Evolutionary conservation across 108 stramenopile genomes (phyloP), one percentile per base, ranked within the genome.

Genomic region (Cyclostephanos invisitatus): DNA sequence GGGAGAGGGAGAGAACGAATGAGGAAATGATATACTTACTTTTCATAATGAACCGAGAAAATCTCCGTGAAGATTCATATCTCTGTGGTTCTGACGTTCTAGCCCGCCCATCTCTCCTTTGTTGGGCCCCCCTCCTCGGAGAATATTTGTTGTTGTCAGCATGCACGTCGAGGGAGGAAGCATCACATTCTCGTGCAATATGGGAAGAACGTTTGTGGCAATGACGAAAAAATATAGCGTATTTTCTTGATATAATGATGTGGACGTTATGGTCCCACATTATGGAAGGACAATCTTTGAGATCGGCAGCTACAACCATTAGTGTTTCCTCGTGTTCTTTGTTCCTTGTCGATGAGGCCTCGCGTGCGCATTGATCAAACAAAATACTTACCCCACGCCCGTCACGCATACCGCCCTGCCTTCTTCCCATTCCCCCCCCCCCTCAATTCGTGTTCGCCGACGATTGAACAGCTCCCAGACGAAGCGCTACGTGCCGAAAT

Each of bases 401-500:
- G 51, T 32, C 53, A 12, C 53, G 53, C 25, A 64, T 18, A 29
- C 46, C 47, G 40, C 10, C 44, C 14, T 15, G 0, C 47, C 14
- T 40, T 59, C 22, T 1, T 55, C 9, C 64, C 20, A 7, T 58
- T 53, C 5, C 17, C 44, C 18, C 8, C 32, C 70, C 17, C 17
- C 17, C 14, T 46, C 50, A 18, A 49, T 44, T 32, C 32, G 32
- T 32, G 2, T 32, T 32, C 32, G 32, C 32, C 32, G 32, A 38
- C 28, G 12, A 38, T 17, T 32, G 5, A 0, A 58, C 65, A 81
- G 81, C 55, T 83, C 89, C 3, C 80, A 82, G 56, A 73, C 70
- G 18, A 84, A 84, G 63, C 75, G 86, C 10, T 90, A 83, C 78
- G 75, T 68, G 11, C 90, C 91, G 35, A 86, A 86, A 57, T 66